These are phyloP conservation scores for Petunia hybrid DNA, from an alignment of 305 asterid species.

Conservation along the genomic window DNA sequence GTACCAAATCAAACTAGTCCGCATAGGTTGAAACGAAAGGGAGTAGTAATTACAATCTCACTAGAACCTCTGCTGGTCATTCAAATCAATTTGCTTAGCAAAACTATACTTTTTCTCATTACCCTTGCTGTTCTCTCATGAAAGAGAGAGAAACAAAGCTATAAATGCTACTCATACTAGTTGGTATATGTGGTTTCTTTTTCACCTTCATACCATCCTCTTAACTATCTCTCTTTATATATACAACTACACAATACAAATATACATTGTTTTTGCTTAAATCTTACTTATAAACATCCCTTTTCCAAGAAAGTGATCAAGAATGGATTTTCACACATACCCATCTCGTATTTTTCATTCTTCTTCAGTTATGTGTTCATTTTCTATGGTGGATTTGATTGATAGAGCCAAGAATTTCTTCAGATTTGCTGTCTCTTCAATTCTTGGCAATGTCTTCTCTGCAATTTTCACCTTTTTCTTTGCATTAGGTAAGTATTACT, in stretches of 20 bases:
- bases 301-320: conserved; percentile 20
- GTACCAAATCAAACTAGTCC: too few species aligned
- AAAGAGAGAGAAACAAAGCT: conserved; percentile 19
- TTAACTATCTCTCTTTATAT: conserved; percentile 28
- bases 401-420: conserved; percentile 72
- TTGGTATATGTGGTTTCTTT: conserved; percentile 28
- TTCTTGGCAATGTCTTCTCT: conserved; percentile 84
- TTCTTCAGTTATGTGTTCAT: conserved; percentile 48
- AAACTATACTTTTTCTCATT: background rate
- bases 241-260: conserved; percentile 17
- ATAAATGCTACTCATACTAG: conserved; percentile 12
- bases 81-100: too few species aligned
- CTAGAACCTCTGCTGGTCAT: too few species aligned
- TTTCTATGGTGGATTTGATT: conserved; percentile 53
- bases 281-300: background rate
- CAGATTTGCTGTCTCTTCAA: conserved; percentile 71
- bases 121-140: background rate
- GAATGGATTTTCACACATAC: conserved; percentile 75
- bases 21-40: too few species aligned
- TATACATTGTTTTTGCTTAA: conserved; percentile 3
- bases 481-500: conserved; percentile 67
- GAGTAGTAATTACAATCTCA: too few species aligned
- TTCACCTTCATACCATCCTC: conserved; percentile 33
- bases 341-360: conserved; percentile 65
- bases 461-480: conserved; percentile 91